Percentiles rank a stretch among this genome's conserved stretches.
Conservation (phyloP, 176 grass and related monocot species). For the Oryza australiensis region DNA sequence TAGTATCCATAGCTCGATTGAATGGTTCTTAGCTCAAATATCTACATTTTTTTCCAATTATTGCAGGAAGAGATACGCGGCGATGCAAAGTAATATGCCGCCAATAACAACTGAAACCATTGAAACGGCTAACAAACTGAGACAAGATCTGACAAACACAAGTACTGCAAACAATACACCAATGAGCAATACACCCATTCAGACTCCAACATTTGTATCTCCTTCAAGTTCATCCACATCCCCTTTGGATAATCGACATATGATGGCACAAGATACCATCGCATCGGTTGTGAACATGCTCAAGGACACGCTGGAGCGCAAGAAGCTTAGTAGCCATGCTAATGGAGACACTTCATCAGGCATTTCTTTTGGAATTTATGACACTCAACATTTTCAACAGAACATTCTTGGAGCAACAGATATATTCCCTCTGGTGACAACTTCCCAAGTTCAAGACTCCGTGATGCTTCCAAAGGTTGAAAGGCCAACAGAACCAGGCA, state of each 20-base stretch:
- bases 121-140: slow-evolving; percentile 36
- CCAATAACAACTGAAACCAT: slow-evolving; percentile 46
- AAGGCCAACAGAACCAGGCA: slow-evolving; percentile 33
- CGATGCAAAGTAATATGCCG: slow-evolving; percentile 53
- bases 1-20: not conserved
- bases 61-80: slow-evolving; percentile 68
- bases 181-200: slow-evolving; percentile 39
- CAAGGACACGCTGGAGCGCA: slow-evolving; percentile 66
- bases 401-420: slow-evolving; percentile 40
- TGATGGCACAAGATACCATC: slow-evolving; percentile 47
- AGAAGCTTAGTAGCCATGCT: slow-evolving; percentile 45
- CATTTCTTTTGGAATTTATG: slow-evolving; percentile 55
- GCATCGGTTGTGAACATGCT: slow-evolving; percentile 76
- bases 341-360: slow-evolving; percentile 25
- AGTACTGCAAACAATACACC: slow-evolving; percentile 23
- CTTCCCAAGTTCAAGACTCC: slow-evolving; percentile 43
- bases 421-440: slow-evolving; percentile 34
- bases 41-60: slow-evolving; percentile 5
- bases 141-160: slow-evolving; percentile 44
- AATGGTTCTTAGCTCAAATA: slow-evolving; percentile 8
- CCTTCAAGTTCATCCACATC: slow-evolving; percentile 71
- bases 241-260: slow-evolving; percentile 53
- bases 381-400: slow-evolving; percentile 43
- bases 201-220: slow-evolving; percentile 56
- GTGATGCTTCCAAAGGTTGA: slow-evolving; percentile 30